phyloP scores from a whole-genome alignment of 768 basidiomycete species.

The Sporobolomyces pararoseus region DNA sequence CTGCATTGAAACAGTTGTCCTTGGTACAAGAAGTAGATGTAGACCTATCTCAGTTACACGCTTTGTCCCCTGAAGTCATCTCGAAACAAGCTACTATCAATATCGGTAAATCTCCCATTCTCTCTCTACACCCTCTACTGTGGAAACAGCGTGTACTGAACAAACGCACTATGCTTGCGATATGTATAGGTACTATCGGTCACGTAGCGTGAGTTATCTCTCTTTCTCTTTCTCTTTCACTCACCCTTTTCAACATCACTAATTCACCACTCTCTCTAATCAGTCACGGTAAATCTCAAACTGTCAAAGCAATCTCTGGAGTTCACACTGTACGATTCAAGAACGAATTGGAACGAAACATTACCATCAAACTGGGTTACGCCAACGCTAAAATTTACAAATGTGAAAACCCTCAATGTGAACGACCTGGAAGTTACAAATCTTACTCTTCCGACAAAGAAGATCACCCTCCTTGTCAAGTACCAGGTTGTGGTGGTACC shows the following conservation, averaged over 20 bases:
- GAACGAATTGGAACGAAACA: slow-evolving; percentile 97
- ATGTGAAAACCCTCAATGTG: slow-evolving; percentile 89
- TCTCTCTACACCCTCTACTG: too few species aligned
- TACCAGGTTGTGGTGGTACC: slow-evolving; percentile 79
- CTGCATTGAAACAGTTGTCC: slow-evolving; percentile 19
- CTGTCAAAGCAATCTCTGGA: slow-evolving; percentile 97
- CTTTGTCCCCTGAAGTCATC: slow-evolving; percentile 51
- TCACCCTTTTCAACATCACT: neutral
- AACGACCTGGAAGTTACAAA: slow-evolving; percentile 87
- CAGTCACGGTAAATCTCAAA: slow-evolving; percentile 82
- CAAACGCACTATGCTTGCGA: too few species aligned
- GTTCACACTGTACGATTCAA: slow-evolving; percentile 98
- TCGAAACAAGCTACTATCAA: slow-evolving; percentile 85
- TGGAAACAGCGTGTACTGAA: too few species aligned
- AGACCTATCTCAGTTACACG: slow-evolving; percentile 33
- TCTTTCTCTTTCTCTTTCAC: neutral
- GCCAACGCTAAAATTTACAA: slow-evolving; percentile 99
- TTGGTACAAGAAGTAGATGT: slow-evolving; percentile 50
- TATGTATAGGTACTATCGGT: slow-evolving; percentile 82
- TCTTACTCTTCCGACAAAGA: slow-evolving; percentile 93
- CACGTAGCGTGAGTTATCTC: slow-evolving; percentile 67
- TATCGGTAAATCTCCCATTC: slow-evolving; percentile 58
- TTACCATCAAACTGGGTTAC: slow-evolving; percentile 98
- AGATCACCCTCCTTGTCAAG: slow-evolving; percentile 85
- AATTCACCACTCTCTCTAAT: neutral